Evolutionary conservation across 345 rosid species (phyloP).

Genomic region (Heritiera fomes): DNA sequence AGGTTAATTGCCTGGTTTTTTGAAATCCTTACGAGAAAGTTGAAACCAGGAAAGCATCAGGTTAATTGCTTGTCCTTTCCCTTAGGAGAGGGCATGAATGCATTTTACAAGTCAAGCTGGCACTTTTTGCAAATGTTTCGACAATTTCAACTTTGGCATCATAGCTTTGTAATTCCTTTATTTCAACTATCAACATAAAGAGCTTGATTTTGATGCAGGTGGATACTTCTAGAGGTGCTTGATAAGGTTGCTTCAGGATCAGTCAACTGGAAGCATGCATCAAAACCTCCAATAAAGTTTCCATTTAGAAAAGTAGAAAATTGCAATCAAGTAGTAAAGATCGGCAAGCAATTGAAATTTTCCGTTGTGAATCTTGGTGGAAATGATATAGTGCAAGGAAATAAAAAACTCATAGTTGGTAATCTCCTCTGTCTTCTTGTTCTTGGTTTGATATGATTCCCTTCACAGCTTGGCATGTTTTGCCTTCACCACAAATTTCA

Average conservation of each 20-base stretch:
- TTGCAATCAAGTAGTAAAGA: constrained; percentile 85
- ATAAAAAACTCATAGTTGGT: constrained; percentile 94
- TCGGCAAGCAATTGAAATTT: constrained; percentile 72
- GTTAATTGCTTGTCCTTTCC: not conserved
- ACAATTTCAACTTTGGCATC: not conserved
- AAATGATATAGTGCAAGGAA: constrained; percentile 92
- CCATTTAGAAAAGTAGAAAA: constrained; percentile 94
- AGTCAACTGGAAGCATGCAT: constrained; percentile 89
- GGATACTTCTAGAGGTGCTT: constrained; percentile 87
- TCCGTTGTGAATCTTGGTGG: constrained; percentile 91
- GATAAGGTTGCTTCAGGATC: constrained; percentile 82
- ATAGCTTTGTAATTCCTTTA: not conserved
- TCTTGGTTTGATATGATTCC: not conserved
- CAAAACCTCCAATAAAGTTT: constrained; percentile 94
- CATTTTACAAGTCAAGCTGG: not conserved
- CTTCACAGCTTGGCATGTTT: not conserved
- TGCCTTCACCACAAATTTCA: too few relatives aligned
- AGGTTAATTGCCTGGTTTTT: not conserved
- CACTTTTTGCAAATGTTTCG: not conserved
- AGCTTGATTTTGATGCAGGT: constrained; percentile 48
- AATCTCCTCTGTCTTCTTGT: constrained; percentile 21
- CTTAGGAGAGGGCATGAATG: not conserved
- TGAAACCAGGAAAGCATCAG: constrained; percentile 3
- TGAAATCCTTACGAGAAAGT: not conserved
- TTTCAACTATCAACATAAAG: not conserved